phyloP scores from a whole-genome alignment of 495 filamentous ascomycete genomes.

The Penicillium pancosmium region DNA sequence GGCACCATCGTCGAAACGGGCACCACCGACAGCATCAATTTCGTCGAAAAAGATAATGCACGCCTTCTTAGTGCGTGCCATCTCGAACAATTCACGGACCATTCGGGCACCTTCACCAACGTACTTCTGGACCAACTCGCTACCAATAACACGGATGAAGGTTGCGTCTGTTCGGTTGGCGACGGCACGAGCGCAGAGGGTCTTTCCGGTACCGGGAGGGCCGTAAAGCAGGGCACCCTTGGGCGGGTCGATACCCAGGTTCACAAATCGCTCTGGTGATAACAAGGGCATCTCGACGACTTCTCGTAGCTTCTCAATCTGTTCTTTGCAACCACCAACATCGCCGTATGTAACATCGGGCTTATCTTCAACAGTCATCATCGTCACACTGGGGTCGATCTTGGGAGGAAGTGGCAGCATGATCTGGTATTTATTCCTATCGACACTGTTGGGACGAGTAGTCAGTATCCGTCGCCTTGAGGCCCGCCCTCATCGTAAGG shows the following conservation, averaged over 20 bases:
- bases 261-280: slow-evolving; percentile 95
- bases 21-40: slow-evolving; percentile 95
- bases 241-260: slow-evolving; percentile 95
- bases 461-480: slow-evolving; percentile 15
- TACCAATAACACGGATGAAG: slow-evolving; percentile 97
- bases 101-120: slow-evolving; percentile 97
- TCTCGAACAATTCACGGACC: slow-evolving; percentile 98
- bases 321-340: slow-evolving; percentile 98
- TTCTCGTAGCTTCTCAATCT: slow-evolving; percentile 98
- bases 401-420: slow-evolving; percentile 95
- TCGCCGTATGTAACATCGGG: slow-evolving; percentile 99
- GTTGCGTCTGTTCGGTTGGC: slow-evolving; percentile 97
- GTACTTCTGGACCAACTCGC: slow-evolving; percentile 97
- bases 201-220: slow-evolving; percentile 96
- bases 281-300: slow-evolving; percentile 98
- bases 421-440: slow-evolving; percentile 99
- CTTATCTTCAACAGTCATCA: slow-evolving; percentile 99
- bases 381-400: slow-evolving; percentile 98
- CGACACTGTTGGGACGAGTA: slow-evolving; percentile 62
- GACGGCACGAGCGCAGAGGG: slow-evolving; percentile 93
- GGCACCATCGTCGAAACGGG: slow-evolving; percentile 97
- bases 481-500: background rate
- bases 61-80: slow-evolving; percentile 99
- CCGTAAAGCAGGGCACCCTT: slow-evolving; percentile 98
- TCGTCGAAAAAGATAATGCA: slow-evolving; percentile 99